Evolutionary conservation across 306 rosid genomes (phyloP).

Genomic region (Glycine soja): DNA sequence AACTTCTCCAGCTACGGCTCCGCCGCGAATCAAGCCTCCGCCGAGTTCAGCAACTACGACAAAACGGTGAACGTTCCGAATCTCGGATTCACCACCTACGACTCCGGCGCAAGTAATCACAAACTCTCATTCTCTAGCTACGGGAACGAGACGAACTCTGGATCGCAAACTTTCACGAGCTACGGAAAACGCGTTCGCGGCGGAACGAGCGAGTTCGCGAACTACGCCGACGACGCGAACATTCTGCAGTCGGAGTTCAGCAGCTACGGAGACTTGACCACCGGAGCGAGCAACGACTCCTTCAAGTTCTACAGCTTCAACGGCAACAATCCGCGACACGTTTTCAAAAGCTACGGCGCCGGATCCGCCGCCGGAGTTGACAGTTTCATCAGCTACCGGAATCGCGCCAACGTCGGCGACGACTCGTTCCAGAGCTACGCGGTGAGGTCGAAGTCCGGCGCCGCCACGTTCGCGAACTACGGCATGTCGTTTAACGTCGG

Average conservation of each 20-base stretch:
- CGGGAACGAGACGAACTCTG: constrained; percentile 81
- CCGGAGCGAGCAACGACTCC: constrained; percentile 58
- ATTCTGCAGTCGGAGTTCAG: constrained; percentile 69
- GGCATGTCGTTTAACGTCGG: constrained; percentile 87
- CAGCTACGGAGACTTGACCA: constrained; percentile 69
- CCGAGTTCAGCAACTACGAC: constrained; percentile 70
- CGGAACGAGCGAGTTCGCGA: constrained; percentile 65
- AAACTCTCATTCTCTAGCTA: constrained; percentile 71
- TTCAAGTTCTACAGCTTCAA: constrained; percentile 68
- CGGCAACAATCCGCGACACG: constrained; percentile 72
- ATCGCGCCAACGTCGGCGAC: constrained; percentile 76
- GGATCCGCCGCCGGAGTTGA: constrained; percentile 63
- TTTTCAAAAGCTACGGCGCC: constrained; percentile 64
- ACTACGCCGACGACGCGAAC: constrained; percentile 67
- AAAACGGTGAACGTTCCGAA: constrained; percentile 77
- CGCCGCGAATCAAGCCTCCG: constrained; percentile 56
- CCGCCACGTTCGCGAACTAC: constrained; percentile 64
- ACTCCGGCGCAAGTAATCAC: constrained; percentile 63
- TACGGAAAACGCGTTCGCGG: constrained; percentile 71
- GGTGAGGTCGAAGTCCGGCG: constrained; percentile 60
- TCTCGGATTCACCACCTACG: constrained; percentile 72
- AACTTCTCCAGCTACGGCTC: constrained; percentile 69
- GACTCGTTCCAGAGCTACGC: constrained; percentile 73
- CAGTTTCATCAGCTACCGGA: constrained; percentile 68
- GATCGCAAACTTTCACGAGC: constrained; percentile 64